Evolutionary conservation across 805 yeast genomes (phyloP).

Genomic region (Nakazawaea sp.): DNA sequence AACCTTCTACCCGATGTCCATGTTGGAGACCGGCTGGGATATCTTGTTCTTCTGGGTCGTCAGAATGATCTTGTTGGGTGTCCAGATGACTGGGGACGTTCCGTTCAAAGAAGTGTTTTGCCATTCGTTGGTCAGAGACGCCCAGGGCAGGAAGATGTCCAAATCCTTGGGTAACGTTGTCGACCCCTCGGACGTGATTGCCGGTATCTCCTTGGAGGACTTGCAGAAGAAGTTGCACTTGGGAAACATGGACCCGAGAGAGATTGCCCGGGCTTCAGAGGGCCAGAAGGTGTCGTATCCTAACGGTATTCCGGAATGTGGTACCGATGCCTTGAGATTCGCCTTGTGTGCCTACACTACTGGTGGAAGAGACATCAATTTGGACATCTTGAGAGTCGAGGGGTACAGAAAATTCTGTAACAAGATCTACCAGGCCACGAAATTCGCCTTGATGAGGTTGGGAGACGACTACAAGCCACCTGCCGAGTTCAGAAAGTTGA

Average conservation of each 20-base stretch:
- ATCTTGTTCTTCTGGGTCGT: conserved; percentile 98
- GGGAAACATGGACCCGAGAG: conserved; percentile 89
- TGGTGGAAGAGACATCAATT: conserved; percentile 97
- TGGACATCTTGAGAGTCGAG: conserved; percentile 93
- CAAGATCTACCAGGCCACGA: conserved; percentile 98
- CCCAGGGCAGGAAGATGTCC: conserved; percentile 99
- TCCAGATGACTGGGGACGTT: conserved; percentile 82
- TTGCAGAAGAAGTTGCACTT: conserved; percentile 68
- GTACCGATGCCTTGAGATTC: conserved; percentile 97
- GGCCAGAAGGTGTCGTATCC: conserved; percentile 93
- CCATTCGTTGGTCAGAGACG: conserved; percentile 97
- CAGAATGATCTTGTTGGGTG: conserved; percentile 88
- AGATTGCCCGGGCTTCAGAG: conserved; percentile 75
- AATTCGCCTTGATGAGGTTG: conserved; percentile 87
- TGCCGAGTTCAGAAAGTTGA: conserved; percentile 37
- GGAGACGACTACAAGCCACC: conserved; percentile 88
- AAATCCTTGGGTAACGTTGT: conserved; percentile 95
- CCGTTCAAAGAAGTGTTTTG: conserved; percentile 98
- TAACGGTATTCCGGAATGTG: conserved; percentile 97
- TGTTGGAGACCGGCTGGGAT: conserved; percentile 99
- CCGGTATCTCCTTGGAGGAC: conserved; percentile 74
- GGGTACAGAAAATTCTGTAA: conserved; percentile 99
- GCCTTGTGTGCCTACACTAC: conserved; percentile 98
- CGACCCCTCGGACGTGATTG: conserved; percentile 91
- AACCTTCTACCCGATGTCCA: conserved; percentile 79